Evolutionary conservation across 1,284 basidiomycete genomes (phyloP), one percentile per base, ranked within the genome.

Genomic region (Leccinum subrobustum): DNA sequence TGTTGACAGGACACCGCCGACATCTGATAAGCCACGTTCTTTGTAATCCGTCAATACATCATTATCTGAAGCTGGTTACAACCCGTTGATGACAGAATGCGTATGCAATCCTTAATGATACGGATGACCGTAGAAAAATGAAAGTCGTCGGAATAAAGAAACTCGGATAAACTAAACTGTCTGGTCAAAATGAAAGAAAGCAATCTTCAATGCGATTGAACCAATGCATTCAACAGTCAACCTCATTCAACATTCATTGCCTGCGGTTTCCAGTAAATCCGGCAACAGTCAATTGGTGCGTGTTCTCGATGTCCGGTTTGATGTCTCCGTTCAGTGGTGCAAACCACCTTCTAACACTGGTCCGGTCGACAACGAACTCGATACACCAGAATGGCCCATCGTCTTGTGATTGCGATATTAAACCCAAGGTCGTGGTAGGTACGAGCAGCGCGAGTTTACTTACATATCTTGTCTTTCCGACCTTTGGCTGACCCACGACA

Each of bases 251-350:
- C 6, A 39, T 7, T 39, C 37, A 39, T n/a, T 8, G 37, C 16
- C 37, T 16, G 16, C 57, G 20, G 52, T 42, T 20, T 42, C 59
- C 14, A 62, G 11, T 39, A 76, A 78, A 3, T 78, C 74, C 58
- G 74, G 72, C 47, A 87, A 72, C 57, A 86, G 65, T 39, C 4
- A 39, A 8, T 31, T 60, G 58, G 57, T 75, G 75, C 3, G 76
- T 76, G 61, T 77, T 73, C 25, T 64, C 54, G 1, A 67, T 79
- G 67, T 88, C 79, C 6, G 85, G 85, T 67, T 87, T 88, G 62
- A 88, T 80, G 61, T 86, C 84, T 35, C 85, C 86, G 58, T 86
- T 82, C 60, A 85, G 70, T 8, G 86, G 86, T 3, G 85, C 79
- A 64, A 84, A 81, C 65, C 81, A 81, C 67, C 82, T 84, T 47